A percentile compares a stretch with the other conserved stretches of the same genome.
Evolutionary conservation across 75 land plant species (phyloP).

Genomic region (Pinus tabuliformis): DNA sequence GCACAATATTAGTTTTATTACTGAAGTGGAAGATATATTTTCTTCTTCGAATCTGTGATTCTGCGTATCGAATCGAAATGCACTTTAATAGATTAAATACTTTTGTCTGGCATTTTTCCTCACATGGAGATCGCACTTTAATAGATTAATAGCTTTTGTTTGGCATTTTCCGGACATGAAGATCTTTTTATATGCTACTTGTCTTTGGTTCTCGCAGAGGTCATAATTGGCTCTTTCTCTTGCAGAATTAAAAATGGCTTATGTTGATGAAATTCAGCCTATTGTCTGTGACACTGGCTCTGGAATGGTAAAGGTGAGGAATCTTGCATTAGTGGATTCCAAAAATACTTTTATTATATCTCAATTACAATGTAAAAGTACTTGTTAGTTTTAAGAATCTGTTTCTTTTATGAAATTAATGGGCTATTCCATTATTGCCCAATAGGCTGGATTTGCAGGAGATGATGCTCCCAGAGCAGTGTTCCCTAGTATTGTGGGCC

Average conservation of each 20-base stretch:
- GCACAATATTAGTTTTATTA: too few relatives aligned
- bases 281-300: conserved; percentile 18
- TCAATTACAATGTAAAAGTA: too few relatives aligned
- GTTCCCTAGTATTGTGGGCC: conserved; percentile 45
- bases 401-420: background rate
- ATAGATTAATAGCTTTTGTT: too few relatives aligned
- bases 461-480: conserved; percentile 69
- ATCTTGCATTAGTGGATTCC: background rate
- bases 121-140: too few relatives aligned
- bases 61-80: too few relatives aligned
- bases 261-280: conserved; percentile 3
- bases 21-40: too few relatives aligned
- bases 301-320: conserved; percentile 2
- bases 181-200: too few relatives aligned
- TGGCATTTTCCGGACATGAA: too few relatives aligned
- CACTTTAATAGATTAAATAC: too few relatives aligned
- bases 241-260: conserved; percentile 6
- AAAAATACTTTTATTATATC: background rate
- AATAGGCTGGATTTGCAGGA: conserved; percentile 60
- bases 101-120: too few relatives aligned
- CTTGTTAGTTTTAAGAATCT: background rate
- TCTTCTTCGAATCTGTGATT: too few relatives aligned
- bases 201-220: background rate
- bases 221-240: background rate
- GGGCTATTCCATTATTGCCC: background rate